These are phyloP conservation scores for Euryodendron excelsum DNA, from an alignment of 148 eudicot species.

Conservation along the genomic window DNA sequence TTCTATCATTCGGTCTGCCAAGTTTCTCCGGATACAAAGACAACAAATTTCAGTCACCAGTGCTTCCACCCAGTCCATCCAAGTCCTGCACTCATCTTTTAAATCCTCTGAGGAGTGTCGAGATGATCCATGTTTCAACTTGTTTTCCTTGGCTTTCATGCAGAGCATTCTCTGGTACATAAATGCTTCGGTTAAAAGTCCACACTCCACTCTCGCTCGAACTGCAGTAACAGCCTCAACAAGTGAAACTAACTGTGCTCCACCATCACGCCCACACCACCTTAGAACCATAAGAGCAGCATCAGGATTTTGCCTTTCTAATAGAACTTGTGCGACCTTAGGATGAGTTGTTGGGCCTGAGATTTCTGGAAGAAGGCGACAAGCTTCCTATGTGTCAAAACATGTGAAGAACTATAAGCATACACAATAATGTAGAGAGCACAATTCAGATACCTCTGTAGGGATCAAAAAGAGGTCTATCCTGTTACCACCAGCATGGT, in stretches of 20 bases:
- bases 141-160: constrained; percentile 64
- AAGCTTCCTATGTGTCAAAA: constrained; percentile 63
- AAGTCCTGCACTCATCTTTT: constrained; percentile 41
- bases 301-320: constrained; percentile 85
- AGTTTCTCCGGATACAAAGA: constrained; percentile 76
- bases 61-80: constrained; percentile 74
- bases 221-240: constrained; percentile 84
- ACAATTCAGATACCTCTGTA: neutral
- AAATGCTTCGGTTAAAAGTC: constrained; percentile 85
- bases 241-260: constrained; percentile 58
- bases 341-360: constrained; percentile 88
- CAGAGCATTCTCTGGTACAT: constrained; percentile 86
- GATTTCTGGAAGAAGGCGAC: constrained; percentile 84
- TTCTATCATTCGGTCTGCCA: constrained; percentile 80
- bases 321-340: constrained; percentile 77
- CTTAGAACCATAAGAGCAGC: constrained; percentile 96
- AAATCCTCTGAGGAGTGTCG: constrained; percentile 31
- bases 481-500: neutral
- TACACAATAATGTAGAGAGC: neutral
- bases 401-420: constrained; percentile 18
- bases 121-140: constrained; percentile 37
- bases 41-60: constrained; percentile 84
- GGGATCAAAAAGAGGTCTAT: neutral
- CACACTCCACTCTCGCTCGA: constrained; percentile 87
- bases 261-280: constrained; percentile 84